Base-by-base conservation (phyloP, 768 basidiomycete species). In the Pisolithus tinctorius region DNA sequence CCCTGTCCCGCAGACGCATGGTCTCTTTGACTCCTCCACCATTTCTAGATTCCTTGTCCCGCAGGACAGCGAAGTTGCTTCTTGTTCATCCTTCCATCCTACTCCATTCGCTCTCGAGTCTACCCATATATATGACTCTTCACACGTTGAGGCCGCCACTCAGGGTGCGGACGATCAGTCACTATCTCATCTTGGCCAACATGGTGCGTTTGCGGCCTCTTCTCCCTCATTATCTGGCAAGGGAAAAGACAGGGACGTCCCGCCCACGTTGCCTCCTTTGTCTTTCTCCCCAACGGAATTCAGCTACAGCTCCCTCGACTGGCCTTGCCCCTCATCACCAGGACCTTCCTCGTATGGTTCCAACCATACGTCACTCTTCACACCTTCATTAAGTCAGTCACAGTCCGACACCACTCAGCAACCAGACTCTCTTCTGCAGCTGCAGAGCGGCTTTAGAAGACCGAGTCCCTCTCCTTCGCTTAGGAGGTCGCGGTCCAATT, bases 231-330 rank as follows among this genome's bases (percentile, higher is more conserved):
- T 68, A 56, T 41, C 52, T 55, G 63, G 59, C 60, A 88, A 84
- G 69, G 81, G 75, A 59, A 86, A 78, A 67, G 82, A 73, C 48
- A 67, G 62, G 58, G 70, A 73, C 61, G 52, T 62, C 31, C 78
- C 83, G 43, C 82, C 86, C 52, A 72, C 73, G 62, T 74, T 87
- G 54, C 84, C 86, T 53, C 84, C 86, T 55, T 71, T 87, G 52
- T 69, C 75, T 30, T 82, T 89, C 60, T 72, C 79, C 47, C 71
- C 79, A 29, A 70, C 83, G 36, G 72, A 74, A 50, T 71, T 86
- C 55, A 69, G 66, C 47, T 78, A 74, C 58, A 63, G 59, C 27
- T 61, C 72, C 46, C 62, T 71, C 43, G 64, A 64, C 54, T 73
- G 73, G 68, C 66, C 72, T 30, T 68, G 71, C 11, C 50, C 61